phyloP scores from a whole-genome alignment of 2,329 filamentous ascomycete species.

The Fusarium robinianum region DNA sequence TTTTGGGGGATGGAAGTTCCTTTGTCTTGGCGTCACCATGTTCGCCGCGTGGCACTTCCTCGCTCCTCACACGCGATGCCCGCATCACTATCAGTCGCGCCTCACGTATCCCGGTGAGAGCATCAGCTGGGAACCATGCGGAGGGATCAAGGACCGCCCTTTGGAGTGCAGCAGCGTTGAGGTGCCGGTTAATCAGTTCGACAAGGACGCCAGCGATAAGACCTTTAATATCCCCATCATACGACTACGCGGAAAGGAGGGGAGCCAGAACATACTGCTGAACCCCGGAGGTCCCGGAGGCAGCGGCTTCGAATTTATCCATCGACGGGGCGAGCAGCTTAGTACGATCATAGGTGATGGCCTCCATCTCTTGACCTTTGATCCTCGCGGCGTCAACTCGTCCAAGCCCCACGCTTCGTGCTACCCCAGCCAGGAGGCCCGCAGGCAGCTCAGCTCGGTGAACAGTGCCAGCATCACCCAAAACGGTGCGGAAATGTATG shows the following conservation, averaged over 20 bases:
- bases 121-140: constrained; percentile 46
- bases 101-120: constrained; percentile 18
- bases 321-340: constrained; percentile 43
- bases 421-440: constrained; percentile 44
- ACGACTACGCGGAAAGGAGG: constrained; percentile 49
- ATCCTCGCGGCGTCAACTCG: constrained; percentile 50
- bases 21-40: constrained; percentile 11
- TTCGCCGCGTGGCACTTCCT: constrained; percentile 16
- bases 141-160: constrained; percentile 41
- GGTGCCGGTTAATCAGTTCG: constrained; percentile 54
- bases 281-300: constrained; percentile 56
- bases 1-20: constrained; percentile 19
- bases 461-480: constrained; percentile 34
- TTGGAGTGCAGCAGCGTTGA: constrained; percentile 50
- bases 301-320: constrained; percentile 46
- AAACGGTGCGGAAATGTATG: constrained; percentile 47
- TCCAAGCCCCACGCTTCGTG: constrained; percentile 43
- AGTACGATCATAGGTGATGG: constrained; percentile 45
- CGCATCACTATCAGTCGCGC: constrained; percentile 10
- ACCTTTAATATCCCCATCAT: constrained; percentile 51
- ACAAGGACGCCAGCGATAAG: constrained; percentile 39
- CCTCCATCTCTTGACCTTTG: constrained; percentile 53
- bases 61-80: constrained; percentile 4
- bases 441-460: constrained; percentile 33
- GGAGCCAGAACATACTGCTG: constrained; percentile 49